Base-by-base conservation (phyloP, 1,284 basidiomycete genomes). In the Phylloporus sp. region DNA sequence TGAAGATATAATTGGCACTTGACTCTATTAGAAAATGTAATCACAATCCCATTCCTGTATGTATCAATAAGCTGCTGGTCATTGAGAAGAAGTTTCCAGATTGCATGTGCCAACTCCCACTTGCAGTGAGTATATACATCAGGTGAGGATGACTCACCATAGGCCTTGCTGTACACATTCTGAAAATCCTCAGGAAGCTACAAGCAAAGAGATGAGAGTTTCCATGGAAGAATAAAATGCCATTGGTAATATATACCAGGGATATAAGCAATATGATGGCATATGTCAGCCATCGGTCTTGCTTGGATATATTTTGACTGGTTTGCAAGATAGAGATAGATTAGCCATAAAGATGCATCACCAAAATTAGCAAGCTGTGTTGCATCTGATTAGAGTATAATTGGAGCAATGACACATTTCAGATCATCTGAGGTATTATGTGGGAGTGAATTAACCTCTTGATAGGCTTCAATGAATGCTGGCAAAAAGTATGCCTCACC, bases 191-290 rank as follows among this genome's bases (percentile, higher is more conserved):
- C 40, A 1, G 54, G 54, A 6, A 56, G 28, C 54, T 56, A 26
- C n/a, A 37, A 37, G 34, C 34, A 37, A 15, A 37, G 15, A 37
- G 34, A 37, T 37, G 34, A 37, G 34, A 37, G 34, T 37, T 37
- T 37, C 15, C 8, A 15, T 15, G 15, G 34, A 15, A 37, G 34
- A 37, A 37, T 37, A 15, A 37, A 37, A 37, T 37, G 34, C 37
- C 3, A 26, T 5, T 7, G 15, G 10, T 54, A 3, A 49, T 24
- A 4, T 39, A 57, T 32, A 1, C 4, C 2, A 7, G 73, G 75
- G 20, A 79, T 67, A 52, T 77, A 77, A 0, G 75, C 74, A 4
- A 79, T 18, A 59, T 77, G 75, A 53, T 79, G 73, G 24, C 67
- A 70, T 10, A 72, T 66, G 1, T 6, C 39, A 4, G 56, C 11